A percentile compares a stretch with the other conserved stretches of the same genome.
phyloP scores from a whole-genome alignment of 805 yeast genomes.

The Saturnispora serradocipensis region DNA sequence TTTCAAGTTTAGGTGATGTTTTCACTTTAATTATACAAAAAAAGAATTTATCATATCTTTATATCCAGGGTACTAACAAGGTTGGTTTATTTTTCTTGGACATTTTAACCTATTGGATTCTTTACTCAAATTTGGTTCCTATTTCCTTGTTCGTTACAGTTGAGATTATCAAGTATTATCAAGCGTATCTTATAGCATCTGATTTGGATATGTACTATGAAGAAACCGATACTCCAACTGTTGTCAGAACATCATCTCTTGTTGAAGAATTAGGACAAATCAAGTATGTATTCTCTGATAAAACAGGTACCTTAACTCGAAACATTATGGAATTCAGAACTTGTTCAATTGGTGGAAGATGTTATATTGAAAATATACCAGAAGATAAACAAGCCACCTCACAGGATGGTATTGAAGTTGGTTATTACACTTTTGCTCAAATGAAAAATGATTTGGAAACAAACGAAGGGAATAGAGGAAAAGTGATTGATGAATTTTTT shows the following conservation, averaged over 20 bases:
- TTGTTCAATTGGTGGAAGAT: constrained; percentile 85
- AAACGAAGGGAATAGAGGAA: constrained; percentile 24
- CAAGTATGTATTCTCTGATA: constrained; percentile 91
- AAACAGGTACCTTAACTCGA: constrained; percentile 93
- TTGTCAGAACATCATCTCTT: constrained; percentile 87
- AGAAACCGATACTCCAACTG: constrained; percentile 86
- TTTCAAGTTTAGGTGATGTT: constrained; percentile 85
- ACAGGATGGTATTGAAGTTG: constrained; percentile 74
- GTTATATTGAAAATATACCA: constrained; percentile 82
- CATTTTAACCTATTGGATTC: constrained; percentile 88
- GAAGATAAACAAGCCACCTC: constrained; percentile 71
- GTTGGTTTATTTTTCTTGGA: constrained; percentile 74
- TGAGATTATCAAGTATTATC: constrained; percentile 90
- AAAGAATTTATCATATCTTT: constrained; percentile 50
- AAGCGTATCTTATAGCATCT: constrained; percentile 86
- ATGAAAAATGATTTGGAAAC: constrained; percentile 37
- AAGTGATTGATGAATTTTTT: constrained; percentile 69
- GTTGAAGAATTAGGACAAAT: constrained; percentile 98
- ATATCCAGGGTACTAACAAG: constrained; percentile 57
- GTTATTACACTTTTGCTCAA: constrained; percentile 63
- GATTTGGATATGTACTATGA: constrained; percentile 90
- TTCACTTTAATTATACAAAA: constrained; percentile 51
- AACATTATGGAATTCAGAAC: constrained; percentile 95
- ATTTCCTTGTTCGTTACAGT: constrained; percentile 94
- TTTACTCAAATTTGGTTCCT: constrained; percentile 95